Base-by-base conservation (phyloP, 73 alveolate species). In the Paramecium bursaria region DNA sequence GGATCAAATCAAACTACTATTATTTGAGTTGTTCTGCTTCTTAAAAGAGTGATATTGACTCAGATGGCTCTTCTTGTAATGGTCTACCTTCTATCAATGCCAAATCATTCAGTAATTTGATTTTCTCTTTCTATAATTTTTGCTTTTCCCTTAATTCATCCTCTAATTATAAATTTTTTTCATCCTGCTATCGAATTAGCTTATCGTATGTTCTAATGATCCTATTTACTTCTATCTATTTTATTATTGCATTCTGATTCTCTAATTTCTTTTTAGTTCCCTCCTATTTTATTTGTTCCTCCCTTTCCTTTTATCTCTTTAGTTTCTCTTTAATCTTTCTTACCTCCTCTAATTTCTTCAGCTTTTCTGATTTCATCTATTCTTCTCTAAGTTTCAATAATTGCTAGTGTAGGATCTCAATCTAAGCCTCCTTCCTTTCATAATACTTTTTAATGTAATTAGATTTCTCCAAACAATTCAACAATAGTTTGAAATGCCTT, bases 1-100 rank as follows among this genome's bases (percentile, higher is more conserved):
- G 13, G 0, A 57, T 57, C 14, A 57, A 26, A 23, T 57, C 26
- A n/a, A n/a, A n/a, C n/a, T n/a, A n/a, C n/a, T n/a, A n/a, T n/a
- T 6, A 57, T 57, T 10, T 48, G 76, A 27, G 76, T 57, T n/a
- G 76, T 48, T 30, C 33, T 57, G 19, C 11, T 19, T 27, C 33
- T 50, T n/a, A n/a, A n/a, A n/a, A n/a, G 2, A 57, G 17, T 30
- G 46, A 51, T 25, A 51, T 51, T 51, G 27, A 30, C 0, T 57
- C 33, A 57, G 27, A 30, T 30, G 13, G 17, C 50, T 57, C 33
- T 57, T 13, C 7, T 23, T 51, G 46, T 21, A 30, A 11, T n/a
- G 33, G 21, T 30, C 17, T 30, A 27, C 27, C 15, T 6, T 50
- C 76, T 1, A 57, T 14, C 0, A 19, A 48, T 4, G 76, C 50